Conservation (phyloP, 345 rosid species). For the Ceriops zippeliana region DNA sequence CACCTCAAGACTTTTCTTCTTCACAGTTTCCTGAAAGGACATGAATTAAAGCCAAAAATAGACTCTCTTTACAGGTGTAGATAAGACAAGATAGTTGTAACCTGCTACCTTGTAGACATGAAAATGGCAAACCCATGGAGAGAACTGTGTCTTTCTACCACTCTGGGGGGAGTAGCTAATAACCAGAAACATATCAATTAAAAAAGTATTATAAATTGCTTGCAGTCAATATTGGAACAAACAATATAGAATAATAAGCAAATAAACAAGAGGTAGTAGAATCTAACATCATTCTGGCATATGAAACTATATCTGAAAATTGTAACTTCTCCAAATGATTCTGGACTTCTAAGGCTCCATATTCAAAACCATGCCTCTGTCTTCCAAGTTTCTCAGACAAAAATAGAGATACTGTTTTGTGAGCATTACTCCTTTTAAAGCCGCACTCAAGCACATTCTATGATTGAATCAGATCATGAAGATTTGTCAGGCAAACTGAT, state of each 20-base stretch:
- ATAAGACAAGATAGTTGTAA: neutral
- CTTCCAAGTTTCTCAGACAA: conserved; percentile 69
- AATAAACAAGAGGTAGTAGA: conserved; percentile 5
- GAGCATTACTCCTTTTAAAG: conserved; percentile 47
- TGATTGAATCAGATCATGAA: conserved; percentile 22
- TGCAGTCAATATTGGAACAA: neutral
- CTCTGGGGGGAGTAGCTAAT: conserved; percentile 58
- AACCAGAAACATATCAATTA: conserved; percentile 26
- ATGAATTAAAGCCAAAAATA: conserved; percentile 15
- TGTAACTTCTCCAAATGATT: conserved; percentile 65
- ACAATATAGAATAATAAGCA: neutral
- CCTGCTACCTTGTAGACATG: conserved; percentile 63
- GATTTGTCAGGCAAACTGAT: conserved; percentile 13
- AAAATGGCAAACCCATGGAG: conserved; percentile 92
- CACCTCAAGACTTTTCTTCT: conserved; percentile 47
- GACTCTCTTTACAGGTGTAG: neutral
- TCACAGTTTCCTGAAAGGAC: conserved; percentile 52
- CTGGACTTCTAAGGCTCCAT: conserved; percentile 74
- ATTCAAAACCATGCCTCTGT: conserved; percentile 78
- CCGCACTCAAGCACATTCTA: conserved; percentile 92
- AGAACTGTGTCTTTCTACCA: conserved; percentile 24
- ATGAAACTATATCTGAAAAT: conserved; percentile 69
- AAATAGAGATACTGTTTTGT: conserved; percentile 62
- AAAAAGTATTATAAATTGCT: neutral
- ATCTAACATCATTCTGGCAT: conserved; percentile 68